Evolutionary conservation across 305 asterid species (phyloP), one percentile per base, ranked within the genome.

Genomic region (Fraxinus greggii): DNA sequence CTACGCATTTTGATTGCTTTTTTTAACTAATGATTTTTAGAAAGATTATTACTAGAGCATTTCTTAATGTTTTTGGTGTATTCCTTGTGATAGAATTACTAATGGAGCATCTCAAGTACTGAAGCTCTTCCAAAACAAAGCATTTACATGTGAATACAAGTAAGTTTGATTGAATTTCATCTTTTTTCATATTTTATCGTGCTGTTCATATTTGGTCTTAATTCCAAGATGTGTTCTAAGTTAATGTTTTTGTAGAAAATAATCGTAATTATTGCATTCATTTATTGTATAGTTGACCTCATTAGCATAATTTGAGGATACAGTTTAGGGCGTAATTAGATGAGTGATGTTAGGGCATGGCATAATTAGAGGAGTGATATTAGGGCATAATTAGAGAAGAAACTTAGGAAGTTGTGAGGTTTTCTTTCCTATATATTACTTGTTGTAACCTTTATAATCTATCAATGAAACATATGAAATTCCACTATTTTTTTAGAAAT

Each of bases 91-190:
- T 86, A 95, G 98, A 86, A 93, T 95, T 84, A 87, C 97, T 75
- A 92, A 93, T 88, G 98, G 98, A 83, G 88, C 56, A 82, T 82
- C 88, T 80, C 92, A 90, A 89, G 94, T 91, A 84, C 86, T 93
- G 88, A 95, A 88, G 81, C 90, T 80, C 80, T 93, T 95, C 78
- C 89, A 91, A 77, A 84, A 83, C 80, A 92, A 89, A 88, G 92
- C 97, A 75, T 93, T 93, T 84, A 91, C 97, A 19, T 95, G 97
- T 86, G 98, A 95, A 91, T 95, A 86, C 79, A 95, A 95, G 98
- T 93, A 81, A 88, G 92, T 75, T 36, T 42, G 21, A 33, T 61
- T 36, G 76, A 56, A 79, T 38, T 79, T 69, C 8, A 63, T 12
- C 61, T 77, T 45, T 21, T 12, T 65, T 6, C n/a, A 65, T 65